These are phyloP conservation scores for Colletotrichum trifolii DNA, from an alignment of 2,329 filamentous ascomycete genomes.

Conservation along the genomic window DNA sequence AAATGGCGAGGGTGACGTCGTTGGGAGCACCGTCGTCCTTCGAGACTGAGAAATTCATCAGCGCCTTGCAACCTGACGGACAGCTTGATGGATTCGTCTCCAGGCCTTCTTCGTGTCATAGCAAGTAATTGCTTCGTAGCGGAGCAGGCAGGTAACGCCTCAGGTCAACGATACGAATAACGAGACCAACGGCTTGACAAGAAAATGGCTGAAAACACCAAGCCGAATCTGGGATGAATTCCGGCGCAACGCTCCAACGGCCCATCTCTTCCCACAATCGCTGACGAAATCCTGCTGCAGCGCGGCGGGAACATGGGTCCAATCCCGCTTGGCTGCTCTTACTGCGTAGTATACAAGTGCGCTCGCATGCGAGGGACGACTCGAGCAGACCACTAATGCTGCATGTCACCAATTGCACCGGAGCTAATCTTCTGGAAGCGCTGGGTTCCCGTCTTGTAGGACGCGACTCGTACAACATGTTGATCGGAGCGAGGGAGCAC, in stretches of 20 bases:
- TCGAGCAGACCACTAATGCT: conserved; percentile 32
- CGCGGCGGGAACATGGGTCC: conserved; percentile 28
- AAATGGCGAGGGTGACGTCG: too few species aligned
- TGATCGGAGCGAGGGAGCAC: conserved; percentile 24
- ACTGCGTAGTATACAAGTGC: not conserved
- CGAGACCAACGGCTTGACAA: conserved; percentile 18
- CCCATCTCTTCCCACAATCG: conserved; percentile 17
- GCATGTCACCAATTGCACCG: conserved; percentile 34
- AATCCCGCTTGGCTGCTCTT: conserved; percentile 32
- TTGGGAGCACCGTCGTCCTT: too few species aligned
- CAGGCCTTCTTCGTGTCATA: too few species aligned
- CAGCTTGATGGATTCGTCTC: too few species aligned
- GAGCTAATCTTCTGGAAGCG: conserved; percentile 32
- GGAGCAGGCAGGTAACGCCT: not conserved
- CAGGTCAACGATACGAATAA: conserved; percentile 4
- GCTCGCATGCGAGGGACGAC: conserved; percentile 19
- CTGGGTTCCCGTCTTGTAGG: conserved; percentile 8
- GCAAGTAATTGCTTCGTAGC: too few species aligned
- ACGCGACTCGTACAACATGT: conserved; percentile 32
- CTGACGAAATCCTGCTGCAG: conserved; percentile 32
- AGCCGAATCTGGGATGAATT: conserved; percentile 32
- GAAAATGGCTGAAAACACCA: conserved; percentile 29
- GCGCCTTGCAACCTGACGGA: too few species aligned
- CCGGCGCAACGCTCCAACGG: conserved; percentile 32
- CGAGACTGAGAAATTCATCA: too few species aligned